phyloP scores from a whole-genome alignment of 441 rosid species.

The Arabidopsis lyrata region DNA sequence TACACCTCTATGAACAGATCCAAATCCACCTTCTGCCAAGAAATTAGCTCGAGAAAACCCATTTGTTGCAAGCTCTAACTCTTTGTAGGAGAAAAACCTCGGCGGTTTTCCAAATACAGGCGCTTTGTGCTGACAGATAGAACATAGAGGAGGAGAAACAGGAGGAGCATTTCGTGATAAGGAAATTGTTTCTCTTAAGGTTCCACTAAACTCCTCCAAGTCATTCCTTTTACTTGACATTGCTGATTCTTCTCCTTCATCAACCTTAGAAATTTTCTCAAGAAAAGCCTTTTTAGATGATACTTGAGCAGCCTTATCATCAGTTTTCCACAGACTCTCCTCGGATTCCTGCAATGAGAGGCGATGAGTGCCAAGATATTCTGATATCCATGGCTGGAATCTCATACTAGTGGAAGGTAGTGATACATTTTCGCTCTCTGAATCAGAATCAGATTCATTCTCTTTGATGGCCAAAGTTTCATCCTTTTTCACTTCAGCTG shows the following conservation, averaged over 20 bases:
- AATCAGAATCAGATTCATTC: constrained; percentile 75
- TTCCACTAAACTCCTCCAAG: constrained; percentile 65
- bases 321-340: constrained; percentile 59
- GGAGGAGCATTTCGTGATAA: constrained; percentile 77
- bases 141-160: constrained; percentile 95
- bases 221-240: constrained; percentile 54
- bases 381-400: constrained; percentile 79
- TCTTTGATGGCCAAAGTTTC: constrained; percentile 60
- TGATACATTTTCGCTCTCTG: constrained; percentile 75
- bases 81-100: constrained; percentile 87
- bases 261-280: constrained; percentile 70
- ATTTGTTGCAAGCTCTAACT: constrained; percentile 92
- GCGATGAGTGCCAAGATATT: constrained; percentile 55
- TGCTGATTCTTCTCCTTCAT: constrained; percentile 47
- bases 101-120: constrained; percentile 98
- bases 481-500: constrained; percentile 66
- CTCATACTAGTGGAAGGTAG: constrained; percentile 70
- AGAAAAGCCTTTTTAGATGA: constrained; percentile 67
- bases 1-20: constrained; percentile 94
- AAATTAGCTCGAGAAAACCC: constrained; percentile 92
- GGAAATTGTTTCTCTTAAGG: constrained; percentile 83
- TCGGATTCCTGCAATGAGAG: constrained; percentile 56
- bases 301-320: constrained; percentile 48
- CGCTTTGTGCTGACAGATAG: constrained; percentile 93
- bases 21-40: constrained; percentile 99